Evolutionary conservation across 2,329 filamentous ascomycete genomes (phyloP).

Genomic region (Penicillium sp.): DNA sequence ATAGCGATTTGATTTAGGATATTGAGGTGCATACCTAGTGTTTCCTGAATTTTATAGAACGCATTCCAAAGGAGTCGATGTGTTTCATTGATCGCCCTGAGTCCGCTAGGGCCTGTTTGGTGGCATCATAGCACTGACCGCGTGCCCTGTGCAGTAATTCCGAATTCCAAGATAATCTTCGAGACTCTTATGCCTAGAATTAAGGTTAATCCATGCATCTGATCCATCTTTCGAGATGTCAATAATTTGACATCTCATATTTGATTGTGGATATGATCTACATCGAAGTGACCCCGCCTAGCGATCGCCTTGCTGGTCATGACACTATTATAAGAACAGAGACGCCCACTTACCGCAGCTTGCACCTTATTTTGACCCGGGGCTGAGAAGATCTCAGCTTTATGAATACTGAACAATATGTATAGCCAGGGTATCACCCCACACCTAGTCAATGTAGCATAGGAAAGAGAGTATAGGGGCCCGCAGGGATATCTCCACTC

Average conservation of each 20-base stretch:
- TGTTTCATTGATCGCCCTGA: neutral
- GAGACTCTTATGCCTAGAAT: neutral
- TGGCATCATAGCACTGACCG: neutral
- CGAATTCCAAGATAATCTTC: neutral
- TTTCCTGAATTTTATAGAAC: too few species aligned
- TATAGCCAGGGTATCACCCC: neutral
- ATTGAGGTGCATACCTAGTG: too few species aligned
- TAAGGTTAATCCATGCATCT: neutral
- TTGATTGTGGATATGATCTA: neutral
- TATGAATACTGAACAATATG: too few species aligned
- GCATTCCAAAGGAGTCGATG: neutral
- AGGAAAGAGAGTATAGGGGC: neutral
- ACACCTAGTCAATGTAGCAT: neutral
- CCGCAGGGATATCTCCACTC: neutral
- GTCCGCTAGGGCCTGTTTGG: neutral
- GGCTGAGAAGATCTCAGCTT: neutral
- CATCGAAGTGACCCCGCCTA: neutral
- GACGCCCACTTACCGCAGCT: neutral
- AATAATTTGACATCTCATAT: neutral
- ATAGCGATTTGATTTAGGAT: too few species aligned
- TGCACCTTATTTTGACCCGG: neutral
- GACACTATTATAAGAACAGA: neutral
- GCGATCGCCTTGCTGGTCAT: neutral
- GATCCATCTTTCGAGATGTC: neutral
- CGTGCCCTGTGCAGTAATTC: neutral